Percentiles rank a stretch among this genome's conserved stretches.
Conservation (phyloP, 331 rosid genomes). For the Rosa hybrid region DNA sequence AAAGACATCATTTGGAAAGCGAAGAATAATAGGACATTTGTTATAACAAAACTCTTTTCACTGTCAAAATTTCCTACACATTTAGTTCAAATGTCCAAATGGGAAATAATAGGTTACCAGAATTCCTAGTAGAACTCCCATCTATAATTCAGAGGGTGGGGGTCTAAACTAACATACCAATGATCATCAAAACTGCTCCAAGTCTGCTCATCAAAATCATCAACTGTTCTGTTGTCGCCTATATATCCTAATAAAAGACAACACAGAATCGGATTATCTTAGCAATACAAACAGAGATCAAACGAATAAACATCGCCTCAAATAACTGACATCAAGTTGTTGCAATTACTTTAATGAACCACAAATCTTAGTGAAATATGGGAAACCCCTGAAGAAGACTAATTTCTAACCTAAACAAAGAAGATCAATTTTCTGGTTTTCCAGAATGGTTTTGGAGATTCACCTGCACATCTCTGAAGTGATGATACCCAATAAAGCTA, state of each 20-base stretch:
- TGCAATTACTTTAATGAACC: not conserved
- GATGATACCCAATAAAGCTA: too few species aligned
- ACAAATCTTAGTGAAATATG: not conserved
- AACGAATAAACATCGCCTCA: not conserved
- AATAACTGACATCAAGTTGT: not conserved
- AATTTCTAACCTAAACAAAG: too few species aligned
- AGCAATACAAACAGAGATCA: not conserved
- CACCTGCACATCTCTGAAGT: too few species aligned
- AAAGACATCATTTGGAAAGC: not conserved
- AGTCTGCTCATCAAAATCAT: not conserved
- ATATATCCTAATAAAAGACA: not conserved
- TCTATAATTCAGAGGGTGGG: not conserved
- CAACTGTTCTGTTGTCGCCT: not conserved
- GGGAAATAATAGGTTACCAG: not conserved
- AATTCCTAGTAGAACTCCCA: not conserved
- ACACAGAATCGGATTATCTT: not conserved
- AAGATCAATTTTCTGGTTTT: too few species aligned
- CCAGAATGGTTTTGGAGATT: too few species aligned
- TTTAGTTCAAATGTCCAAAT: not conserved
- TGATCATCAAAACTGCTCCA: not conserved
- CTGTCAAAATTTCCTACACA: not conserved
- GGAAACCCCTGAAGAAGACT: not conserved
- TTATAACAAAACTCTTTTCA: not conserved
- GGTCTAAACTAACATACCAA: too few species aligned
- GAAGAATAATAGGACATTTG: not conserved